Evolutionary conservation across 805 yeast species (phyloP), one percentile per base, ranked within the genome.

Genomic region (Maudiozyma saulgeensis): DNA sequence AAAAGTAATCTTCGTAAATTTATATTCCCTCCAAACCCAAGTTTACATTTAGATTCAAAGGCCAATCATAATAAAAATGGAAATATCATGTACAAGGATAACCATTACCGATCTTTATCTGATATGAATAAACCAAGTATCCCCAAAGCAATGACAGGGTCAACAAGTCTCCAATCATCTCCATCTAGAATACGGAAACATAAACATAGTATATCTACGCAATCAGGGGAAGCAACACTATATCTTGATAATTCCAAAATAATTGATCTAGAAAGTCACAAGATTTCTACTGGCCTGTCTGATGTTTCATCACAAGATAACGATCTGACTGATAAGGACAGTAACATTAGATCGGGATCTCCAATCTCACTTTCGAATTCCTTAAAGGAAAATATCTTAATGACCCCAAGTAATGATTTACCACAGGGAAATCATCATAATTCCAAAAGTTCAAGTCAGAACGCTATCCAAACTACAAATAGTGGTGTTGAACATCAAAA

Each of bases 11-110:
- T 50, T 18, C 41, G 50, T 4, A 49, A 46, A 35, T 46, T 32
- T 34, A 56, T 56, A 16, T 53, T 56, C 44, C 56, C 63, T 4
- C 57, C 57, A 18, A 56, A 54, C 35, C 59, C 61, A 25, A 34
- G 43, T 15, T 45, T 56, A 26, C 54, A 48, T 37, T 50, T 53
- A 28, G 56, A 52, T n/a, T 7, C 39, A 16, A 19, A 21, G 21
- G 28, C 16, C 7, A 45, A 16, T 16, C 31, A 37, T 41, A 37
- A 28, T 9, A 31, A 38, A 18, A 16, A 23, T 28, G 21, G 32
- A 12, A 31, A 13, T 46, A 31, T 11, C 23, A 41, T 38, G 18
- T 31, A 34, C 21, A 23, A 38, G 21, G 23, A 42, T n/a, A 18
- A 42, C 13, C 53, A 49, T 21, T 38, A 42, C 35, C 47, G 50